A percentile compares a stretch with the other conserved stretches of the same genome.
Conservation (phyloP, 106 monocot genomes). For the Triglochin maritima region DNA sequence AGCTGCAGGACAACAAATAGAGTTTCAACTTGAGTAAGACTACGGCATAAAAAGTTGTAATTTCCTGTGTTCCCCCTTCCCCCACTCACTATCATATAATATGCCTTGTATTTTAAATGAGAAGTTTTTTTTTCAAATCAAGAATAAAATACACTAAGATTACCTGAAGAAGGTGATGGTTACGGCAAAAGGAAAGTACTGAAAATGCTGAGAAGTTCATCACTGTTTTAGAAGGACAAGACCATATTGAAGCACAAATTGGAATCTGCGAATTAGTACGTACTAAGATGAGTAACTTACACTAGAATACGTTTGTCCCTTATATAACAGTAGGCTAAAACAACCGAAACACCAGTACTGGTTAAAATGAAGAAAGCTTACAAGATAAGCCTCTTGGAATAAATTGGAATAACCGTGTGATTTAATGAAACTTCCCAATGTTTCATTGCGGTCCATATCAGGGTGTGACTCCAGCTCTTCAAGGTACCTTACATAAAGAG, state of each 20-base stretch:
- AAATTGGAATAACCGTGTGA: constrained; percentile 71
- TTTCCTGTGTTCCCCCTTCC: too few species aligned
- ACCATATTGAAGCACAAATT: constrained; percentile 85
- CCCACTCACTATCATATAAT: too few species aligned
- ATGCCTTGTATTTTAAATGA: too few species aligned
- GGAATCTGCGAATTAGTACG: constrained; percentile 63
- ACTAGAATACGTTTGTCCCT: too few species aligned
- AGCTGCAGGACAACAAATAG: constrained; percentile 57
- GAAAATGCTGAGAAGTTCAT: constrained; percentile 82
- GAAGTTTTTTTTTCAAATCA: too few species aligned
- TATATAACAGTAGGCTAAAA: too few species aligned
- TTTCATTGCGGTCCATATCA: constrained; percentile 62
- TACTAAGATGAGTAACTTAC: too few species aligned
- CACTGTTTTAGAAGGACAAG: constrained; percentile 68
- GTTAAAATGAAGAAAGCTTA: constrained; percentile 15
- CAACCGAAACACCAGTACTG: neutral
- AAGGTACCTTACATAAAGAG: too few species aligned
- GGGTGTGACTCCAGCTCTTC: constrained; percentile 60
- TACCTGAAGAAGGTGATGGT: constrained; percentile 96
- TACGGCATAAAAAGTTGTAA: too few species aligned
- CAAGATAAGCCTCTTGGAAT: constrained; percentile 83
- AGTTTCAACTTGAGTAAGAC: too few species aligned
- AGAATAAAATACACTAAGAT: neutral
- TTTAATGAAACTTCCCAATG: constrained; percentile 65
- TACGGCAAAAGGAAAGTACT: constrained; percentile 82